Percentiles rank a stretch among this genome's conserved stretches.
Evolutionary conservation across 2,329 filamentous ascomycete genomes (phyloP).

Genomic region (Ophiostoma ips): DNA sequence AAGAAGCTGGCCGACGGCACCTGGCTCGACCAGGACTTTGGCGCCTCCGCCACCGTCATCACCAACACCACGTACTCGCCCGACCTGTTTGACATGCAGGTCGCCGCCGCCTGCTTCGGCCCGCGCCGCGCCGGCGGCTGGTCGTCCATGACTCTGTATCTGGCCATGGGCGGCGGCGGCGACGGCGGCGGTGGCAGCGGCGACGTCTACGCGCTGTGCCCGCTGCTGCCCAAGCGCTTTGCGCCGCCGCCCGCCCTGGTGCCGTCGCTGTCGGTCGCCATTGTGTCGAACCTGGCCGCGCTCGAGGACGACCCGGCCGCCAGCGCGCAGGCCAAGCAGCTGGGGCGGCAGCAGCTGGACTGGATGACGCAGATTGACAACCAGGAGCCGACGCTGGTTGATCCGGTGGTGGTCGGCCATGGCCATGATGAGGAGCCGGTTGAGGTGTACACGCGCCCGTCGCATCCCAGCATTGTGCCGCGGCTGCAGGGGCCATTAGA

Average conservation of each 20-base stretch:
- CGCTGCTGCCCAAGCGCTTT: constrained; percentile 78
- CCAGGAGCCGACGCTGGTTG: constrained; percentile 44
- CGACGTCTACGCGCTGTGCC: constrained; percentile 86
- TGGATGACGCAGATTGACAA: constrained; percentile 55
- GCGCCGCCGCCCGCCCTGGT: constrained; percentile 62
- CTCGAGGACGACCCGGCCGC: constrained; percentile 45
- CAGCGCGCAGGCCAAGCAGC: constrained; percentile 36
- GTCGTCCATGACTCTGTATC: constrained; percentile 92
- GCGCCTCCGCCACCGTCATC: constrained; percentile 58
- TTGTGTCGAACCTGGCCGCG: constrained; percentile 58
- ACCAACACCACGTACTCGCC: constrained; percentile 75
- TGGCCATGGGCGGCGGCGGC: constrained; percentile 91
- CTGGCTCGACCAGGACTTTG: constrained; percentile 69
- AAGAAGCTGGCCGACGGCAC: constrained; percentile 78
- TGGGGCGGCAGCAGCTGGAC: constrained; percentile 50
- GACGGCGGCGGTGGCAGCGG: no score
- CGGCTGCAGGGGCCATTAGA: constrained; percentile 50
- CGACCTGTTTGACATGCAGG: constrained; percentile 85
- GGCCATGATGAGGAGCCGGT: constrained; percentile 29
- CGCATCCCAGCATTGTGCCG: constrained; percentile 42
- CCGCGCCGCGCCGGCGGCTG: constrained; percentile 60
- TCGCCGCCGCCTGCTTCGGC: constrained; percentile 73
- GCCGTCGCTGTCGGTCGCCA: constrained; percentile 68
- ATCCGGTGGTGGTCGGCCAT: constrained; percentile 21
- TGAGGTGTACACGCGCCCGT: constrained; percentile 44